Evolutionary conservation across 345 rosid species (phyloP), one percentile per base, ranked within the genome.

Genomic region (Eucalyptus tenuipes): DNA sequence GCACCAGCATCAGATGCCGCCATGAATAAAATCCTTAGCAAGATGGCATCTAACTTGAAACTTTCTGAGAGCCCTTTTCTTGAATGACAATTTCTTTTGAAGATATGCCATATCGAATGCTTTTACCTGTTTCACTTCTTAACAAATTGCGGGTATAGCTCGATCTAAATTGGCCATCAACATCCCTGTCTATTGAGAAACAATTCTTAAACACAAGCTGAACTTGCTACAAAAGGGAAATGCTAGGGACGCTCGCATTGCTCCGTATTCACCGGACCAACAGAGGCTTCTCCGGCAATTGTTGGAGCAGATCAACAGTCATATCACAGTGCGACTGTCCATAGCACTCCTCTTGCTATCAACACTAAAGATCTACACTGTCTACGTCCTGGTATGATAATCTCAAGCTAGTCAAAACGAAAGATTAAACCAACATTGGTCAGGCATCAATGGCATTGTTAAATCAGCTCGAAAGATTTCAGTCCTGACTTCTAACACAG

Each of bases 401-500:
- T 71, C 45, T 71, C 81, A 42, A 33, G 81, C 45, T 11, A 71
- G 47, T 75, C 82, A 18, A 71, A 71, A 37, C 2, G 42, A 71
- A 37, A 37, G 45, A 37, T 71, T 45, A 71, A 71, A 71, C 42
- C 27, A 20, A 18, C 82, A 71, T 40, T 11, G 45, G 27, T 37
- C 47, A 37, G 22, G 45, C 27, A 71, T 71, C 27, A 40, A 2
- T 44, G 25, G 45, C 27, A 20, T 71, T 18, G 82, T 40, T 71
- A 71, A 37, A 71, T 71, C 47, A 40, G 47, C 47, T 40, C 24
- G 15, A 22, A 37, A 20, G 47, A 20, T 75, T 75, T 75, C 47
- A 75, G 29, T 75, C 84, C 44, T 13, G 84, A 75, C 91, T 90
- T 91, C 99, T 88, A 42, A 92, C 49, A 89, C 99, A 97, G 33